Base-by-base conservation (phyloP, 495 filamentous ascomycete species). In the Hypoxylon rickii region DNA sequence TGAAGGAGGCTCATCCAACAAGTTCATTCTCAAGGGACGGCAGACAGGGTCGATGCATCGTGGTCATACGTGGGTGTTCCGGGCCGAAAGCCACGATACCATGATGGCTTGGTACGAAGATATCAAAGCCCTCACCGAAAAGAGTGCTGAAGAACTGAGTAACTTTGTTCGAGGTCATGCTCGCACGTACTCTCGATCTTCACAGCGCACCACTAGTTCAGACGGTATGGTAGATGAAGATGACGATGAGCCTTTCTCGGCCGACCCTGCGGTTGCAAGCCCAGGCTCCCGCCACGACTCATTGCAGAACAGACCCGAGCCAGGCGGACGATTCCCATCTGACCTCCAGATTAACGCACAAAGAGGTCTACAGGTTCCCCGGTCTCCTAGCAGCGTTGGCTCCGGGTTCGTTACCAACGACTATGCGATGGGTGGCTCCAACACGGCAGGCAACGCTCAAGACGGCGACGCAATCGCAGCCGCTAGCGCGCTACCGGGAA, bases 71-170 rank as follows among this genome's bases (percentile, higher is more conserved):
- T 98, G 94, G 94, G 93, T 97, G 4, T 97, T 98, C 77, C 85
- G 94, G 37, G 92, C 92, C 7, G 94, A 97, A 71, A 89, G 89
- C 24, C 84, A 96, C 71, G 95, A 96, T 53, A 96, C 90, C 7
- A 97, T 98, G 95, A 85, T 96, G 76, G 88, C 89, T 19, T 96
- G 93, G 94, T 96, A 91, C 68, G 85, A 90, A 36, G 94, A 96
- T 65, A 95, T 98, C 58, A 90, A 90, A 63, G 81, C 78, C 31
- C 76, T 97, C 44, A 96, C 86, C 11, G 90, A 90, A 69, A 89
- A 87, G 65, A 90, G 86, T n/a, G 90, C 92, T 19, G 88, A 95
- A 63, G 92, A 95, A 49, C 85, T 92, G 2, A 88, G 87, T 64
- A 90, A 87, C 13, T 97, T 92, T 62, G 89, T 97, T 47, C 81